These are phyloP conservation scores for Evansstolkia leycettana DNA, from an alignment of 495 filamentous ascomycete genomes.

Conservation along the genomic window DNA sequence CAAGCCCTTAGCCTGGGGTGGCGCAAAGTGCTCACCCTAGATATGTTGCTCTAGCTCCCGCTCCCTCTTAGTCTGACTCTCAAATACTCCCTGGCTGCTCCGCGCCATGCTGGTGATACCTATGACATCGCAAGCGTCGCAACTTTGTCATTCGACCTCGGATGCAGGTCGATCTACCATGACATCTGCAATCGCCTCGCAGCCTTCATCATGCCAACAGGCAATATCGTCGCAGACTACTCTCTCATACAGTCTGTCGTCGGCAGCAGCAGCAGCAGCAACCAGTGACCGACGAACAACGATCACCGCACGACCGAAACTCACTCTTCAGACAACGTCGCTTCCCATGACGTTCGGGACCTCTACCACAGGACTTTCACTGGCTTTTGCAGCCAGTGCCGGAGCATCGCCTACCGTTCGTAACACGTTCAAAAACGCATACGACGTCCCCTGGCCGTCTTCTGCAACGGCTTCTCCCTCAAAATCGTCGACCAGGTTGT, in stretches of 20 bases:
- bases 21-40: no score
- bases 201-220: neutral
- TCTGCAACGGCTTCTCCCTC: constrained; percentile 35
- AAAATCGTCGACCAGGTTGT: constrained; percentile 24
- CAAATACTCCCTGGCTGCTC: neutral
- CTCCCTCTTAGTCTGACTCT: neutral
- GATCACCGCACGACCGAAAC: constrained; percentile 53
- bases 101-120: neutral
- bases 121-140: neutral
- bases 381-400: constrained; percentile 45
- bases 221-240: neutral
- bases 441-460: constrained; percentile 53
- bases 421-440: constrained; percentile 74
- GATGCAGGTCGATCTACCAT: neutral
- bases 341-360: constrained; percentile 40
- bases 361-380: constrained; percentile 40
- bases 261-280: no score
- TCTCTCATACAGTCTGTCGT: no score
- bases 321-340: constrained; percentile 63
- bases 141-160: neutral
- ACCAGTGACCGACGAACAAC: constrained; percentile 24
- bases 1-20: no score
- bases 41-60: no score
- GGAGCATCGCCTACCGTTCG: constrained; percentile 62
- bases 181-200: neutral